Base-by-base conservation (phyloP, 192 early-diverging fungal species). In the Dissophora globulifera region DNA sequence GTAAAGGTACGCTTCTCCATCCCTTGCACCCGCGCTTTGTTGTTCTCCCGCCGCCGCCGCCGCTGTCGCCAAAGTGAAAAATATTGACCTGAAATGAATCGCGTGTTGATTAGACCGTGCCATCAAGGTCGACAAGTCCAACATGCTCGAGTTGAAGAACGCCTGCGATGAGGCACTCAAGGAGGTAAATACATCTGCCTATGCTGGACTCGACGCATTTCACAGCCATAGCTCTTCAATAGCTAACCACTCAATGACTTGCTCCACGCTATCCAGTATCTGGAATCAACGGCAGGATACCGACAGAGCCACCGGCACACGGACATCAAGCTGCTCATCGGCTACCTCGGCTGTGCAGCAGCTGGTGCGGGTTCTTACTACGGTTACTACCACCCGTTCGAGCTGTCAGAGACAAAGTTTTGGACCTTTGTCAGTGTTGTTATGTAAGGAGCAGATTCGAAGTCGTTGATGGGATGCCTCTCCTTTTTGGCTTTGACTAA, bases 301-400 rank as follows among this genome's bases (percentile, higher is more conserved):
- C 79, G 76, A 50, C 86, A 96, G 80, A 87, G 85, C 78, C 88
- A 94, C 78, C 87, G 81, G 23, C 95, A 95, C 71, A 89, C 89
- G 6, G 93, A 96, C 69, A 83, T 87, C 56, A 93, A 93, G 68
- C 88, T 96, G 4, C 54, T 91, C 13, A 81, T 96, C 15, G 95
- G 95, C 27, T 96, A 93, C 75, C 43, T 88, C 16, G 86, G 92
- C 3, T 88, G 88, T 55, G 53, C 85, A 1, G 90, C 94, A 80
- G 93, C 93, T 50, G 92, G 83, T 19, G 86, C 81, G 52, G 90
- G 87, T 51, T 87, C 88, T 62, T 84, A 82, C 52, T 89, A 91
- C 68, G 89, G 85, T 64, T 90, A 88, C 79, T 87, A 87, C 56
- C 83, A 85, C 31, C 84, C 86, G 27, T 91, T 93, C 55, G 71